Conservation (phyloP, 805 yeast species). For the Nakazawaea anatomiae region DNA sequence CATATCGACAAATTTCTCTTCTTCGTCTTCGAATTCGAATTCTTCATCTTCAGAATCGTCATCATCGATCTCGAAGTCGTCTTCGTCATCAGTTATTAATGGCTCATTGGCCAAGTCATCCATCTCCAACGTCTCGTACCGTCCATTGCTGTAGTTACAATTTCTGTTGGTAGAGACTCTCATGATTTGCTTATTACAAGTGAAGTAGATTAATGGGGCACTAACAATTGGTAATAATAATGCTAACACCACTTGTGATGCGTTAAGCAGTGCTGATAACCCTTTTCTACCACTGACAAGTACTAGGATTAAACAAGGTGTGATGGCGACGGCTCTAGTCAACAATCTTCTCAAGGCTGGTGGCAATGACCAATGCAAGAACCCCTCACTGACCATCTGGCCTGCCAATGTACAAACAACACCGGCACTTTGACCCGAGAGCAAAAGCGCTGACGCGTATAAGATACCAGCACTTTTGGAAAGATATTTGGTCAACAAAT, state of each 20-base stretch:
- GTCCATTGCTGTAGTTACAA: constrained; percentile 3
- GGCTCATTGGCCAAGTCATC: constrained; percentile 1
- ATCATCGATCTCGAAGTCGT: constrained; percentile 8
- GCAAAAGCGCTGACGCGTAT: constrained; percentile 77
- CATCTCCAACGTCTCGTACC: constrained; percentile 4
- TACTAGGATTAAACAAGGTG: constrained; percentile 76
- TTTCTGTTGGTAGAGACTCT: constrained; percentile 33
- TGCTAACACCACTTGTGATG: constrained; percentile 83
- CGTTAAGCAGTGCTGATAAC: constrained; percentile 63
- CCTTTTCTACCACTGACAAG: constrained; percentile 70
- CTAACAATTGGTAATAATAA: constrained; percentile 77
- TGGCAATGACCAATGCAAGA: constrained; percentile 68
- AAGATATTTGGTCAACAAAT: constrained; percentile 49
- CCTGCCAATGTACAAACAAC: constrained; percentile 92
- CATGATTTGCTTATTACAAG: constrained; percentile 69
- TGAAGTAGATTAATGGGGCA: constrained; percentile 81
- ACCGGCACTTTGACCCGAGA: constrained; percentile 89
- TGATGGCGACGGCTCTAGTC: constrained; percentile 71
- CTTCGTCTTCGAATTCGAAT: constrained; percentile 7
- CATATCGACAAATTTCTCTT: constrained; percentile 38
- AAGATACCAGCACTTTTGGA: constrained; percentile 78
- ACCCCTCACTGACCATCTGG: constrained; percentile 89
- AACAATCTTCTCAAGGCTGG: constrained; percentile 79
- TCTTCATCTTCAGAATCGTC: constrained; percentile 1
- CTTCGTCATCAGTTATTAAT: constrained; percentile 3